Base-by-base conservation (phyloP, 768 basidiomycete genomes). In the Xerocomellus chrysenteron region DNA sequence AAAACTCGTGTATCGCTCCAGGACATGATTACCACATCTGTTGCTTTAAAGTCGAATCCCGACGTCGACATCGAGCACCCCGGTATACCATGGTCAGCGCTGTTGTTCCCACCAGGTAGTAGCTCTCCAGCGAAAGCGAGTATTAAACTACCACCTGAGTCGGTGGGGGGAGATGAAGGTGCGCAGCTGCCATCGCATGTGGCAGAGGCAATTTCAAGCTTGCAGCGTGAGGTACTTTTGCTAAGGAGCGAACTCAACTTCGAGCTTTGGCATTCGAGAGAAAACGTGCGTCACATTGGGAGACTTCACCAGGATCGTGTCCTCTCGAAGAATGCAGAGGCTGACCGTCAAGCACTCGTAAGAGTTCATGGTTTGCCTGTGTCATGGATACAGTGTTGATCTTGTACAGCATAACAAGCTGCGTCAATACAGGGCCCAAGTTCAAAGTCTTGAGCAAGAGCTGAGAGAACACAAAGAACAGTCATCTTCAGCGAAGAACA, bases 161-260 rank as follows among this genome's bases (percentile, higher is more conserved):
- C 62, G 11, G 51, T 11, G 8, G 53, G 21, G 8, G 53, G 19
- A 21, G 45, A 47, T 19, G 61, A 64, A 49, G 55, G 47, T 39
- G 49, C 53, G 14, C 68, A 69, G 12, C 59, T 81, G 17, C 78
- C 83, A 10, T 60, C 74, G 7, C 81, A 82, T 61, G 76, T 84
- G n/a, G 76, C 77, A n/a, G 80, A 84, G 52, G 85, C 84, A 10
- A 83, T 94, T 32, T 80, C 85, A 14, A 78, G 75, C 7, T 74
- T 94, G 55, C 92, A 94, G 69, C 78, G 87, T 43, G 90, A 94
- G 65, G 78, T 89, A 2, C 70, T 92, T 3, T 70, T 92, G 30
- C 75, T 94, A 30, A 79, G 87, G 47, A 91, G 85, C 66, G 91
- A 94, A 60, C 82, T 94, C 41, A 91, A 92, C 66, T 91, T 93